Percentiles rank a stretch among this genome's conserved stretches.
Conservation (phyloP, 2,329 filamentous ascomycete species). For the Aureobasidium leucospermi region DNA sequence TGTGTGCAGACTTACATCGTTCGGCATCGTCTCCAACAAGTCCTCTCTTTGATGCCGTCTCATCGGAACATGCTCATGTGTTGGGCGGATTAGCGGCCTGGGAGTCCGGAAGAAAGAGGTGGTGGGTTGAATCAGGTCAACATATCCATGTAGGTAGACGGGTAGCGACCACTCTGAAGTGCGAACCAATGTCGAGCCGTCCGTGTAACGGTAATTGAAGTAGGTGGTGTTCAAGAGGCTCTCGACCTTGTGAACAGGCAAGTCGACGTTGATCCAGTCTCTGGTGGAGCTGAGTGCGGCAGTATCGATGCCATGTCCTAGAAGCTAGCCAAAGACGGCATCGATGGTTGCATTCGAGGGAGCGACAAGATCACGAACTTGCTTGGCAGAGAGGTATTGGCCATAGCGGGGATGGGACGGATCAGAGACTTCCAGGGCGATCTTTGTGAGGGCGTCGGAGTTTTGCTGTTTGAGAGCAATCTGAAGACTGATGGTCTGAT, state of each 20-base stretch:
- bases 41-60: constrained; percentile 29
- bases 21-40: constrained; percentile 15
- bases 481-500: constrained; percentile 40
- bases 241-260: constrained; percentile 47
- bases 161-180: constrained; percentile 57
- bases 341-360: constrained; percentile 45
- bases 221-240: constrained; percentile 48
- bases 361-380: constrained; percentile 47
- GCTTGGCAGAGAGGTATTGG: constrained; percentile 41
- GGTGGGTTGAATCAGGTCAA: constrained; percentile 53
- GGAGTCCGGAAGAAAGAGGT: constrained; percentile 48
- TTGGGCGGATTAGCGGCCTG: constrained; percentile 16
- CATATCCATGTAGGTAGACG: constrained; percentile 41
- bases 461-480: constrained; percentile 53
- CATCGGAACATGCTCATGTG: constrained; percentile 16
- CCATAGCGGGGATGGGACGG: constrained; percentile 49
- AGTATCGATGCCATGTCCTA: constrained; percentile 42
- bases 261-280: constrained; percentile 49
- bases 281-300: constrained; percentile 38
- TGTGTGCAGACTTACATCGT: background rate
- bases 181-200: constrained; percentile 48
- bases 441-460: constrained; percentile 48
- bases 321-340: constrained; percentile 50
- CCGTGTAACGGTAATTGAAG: constrained; percentile 36
- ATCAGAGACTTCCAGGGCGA: constrained; percentile 47